Evolutionary conservation across 768 basidiomycete genomes (phyloP).

Genomic region (Lyophyllum decastes): DNA sequence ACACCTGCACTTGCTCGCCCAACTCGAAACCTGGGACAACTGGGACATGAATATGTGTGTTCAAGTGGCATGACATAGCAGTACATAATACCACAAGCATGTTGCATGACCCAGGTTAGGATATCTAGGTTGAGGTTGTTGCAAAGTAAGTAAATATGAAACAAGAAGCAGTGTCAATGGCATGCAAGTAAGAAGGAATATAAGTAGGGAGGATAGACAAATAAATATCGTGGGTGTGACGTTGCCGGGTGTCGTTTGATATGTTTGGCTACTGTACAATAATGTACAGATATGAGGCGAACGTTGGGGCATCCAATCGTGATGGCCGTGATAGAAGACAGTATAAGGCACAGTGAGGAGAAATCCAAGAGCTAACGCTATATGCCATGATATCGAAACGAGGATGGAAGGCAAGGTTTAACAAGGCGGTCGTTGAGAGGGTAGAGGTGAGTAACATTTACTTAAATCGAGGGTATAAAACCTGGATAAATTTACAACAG

Average conservation of each 20-base stretch:
- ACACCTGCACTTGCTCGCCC: too few relatives aligned
- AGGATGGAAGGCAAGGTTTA: not conserved
- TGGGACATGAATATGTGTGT: not conserved
- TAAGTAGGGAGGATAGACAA: not conserved
- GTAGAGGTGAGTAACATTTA: too few relatives aligned
- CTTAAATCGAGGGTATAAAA: not conserved
- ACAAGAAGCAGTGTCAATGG: not conserved
- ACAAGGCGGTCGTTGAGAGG: not conserved
- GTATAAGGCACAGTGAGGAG: not conserved
- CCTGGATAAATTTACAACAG: slow-evolving; percentile 44
- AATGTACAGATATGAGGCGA: not conserved
- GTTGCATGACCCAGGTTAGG: not conserved
- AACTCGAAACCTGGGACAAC: too few relatives aligned
- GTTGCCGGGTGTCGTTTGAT: not conserved
- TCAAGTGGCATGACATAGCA: not conserved
- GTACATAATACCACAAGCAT: not conserved
- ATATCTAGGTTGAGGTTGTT: slow-evolving; percentile 4
- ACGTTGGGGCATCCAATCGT: not conserved
- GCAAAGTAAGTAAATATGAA: not conserved
- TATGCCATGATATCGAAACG: not conserved
- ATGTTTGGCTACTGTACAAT: not conserved
- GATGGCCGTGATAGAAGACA: not conserved
- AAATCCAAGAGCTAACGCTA: not conserved
- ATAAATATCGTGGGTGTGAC: not conserved
- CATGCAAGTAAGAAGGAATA: not conserved